Evolutionary conservation across 768 basidiomycete species (phyloP).

Genomic region (Boletus patriciae): DNA sequence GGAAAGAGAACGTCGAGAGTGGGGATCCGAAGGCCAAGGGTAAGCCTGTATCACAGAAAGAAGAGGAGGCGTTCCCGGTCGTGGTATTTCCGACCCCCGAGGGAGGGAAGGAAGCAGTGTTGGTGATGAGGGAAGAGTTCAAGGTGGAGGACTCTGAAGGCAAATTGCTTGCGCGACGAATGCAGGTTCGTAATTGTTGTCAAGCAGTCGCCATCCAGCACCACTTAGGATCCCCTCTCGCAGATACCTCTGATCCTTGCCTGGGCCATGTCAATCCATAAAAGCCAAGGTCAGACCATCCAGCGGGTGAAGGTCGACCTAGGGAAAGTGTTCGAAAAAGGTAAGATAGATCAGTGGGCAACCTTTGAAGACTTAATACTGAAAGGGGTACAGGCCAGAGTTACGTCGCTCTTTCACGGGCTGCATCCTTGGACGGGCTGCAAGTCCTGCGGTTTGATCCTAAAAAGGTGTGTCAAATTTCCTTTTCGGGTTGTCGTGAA

Average conservation of each 20-base stretch:
- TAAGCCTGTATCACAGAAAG: conserved; percentile 35
- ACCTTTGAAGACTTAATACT: neutral
- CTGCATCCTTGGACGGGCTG: conserved; percentile 52
- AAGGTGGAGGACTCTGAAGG: conserved; percentile 54
- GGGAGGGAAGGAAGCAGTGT: conserved; percentile 44
- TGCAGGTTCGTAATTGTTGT: conserved; percentile 35
- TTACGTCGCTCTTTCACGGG: conserved; percentile 52
- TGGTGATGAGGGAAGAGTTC: conserved; percentile 54
- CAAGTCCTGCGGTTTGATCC: conserved; percentile 55
- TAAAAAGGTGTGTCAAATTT: conserved; percentile 41
- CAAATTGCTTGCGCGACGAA: conserved; percentile 45
- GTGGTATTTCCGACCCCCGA: conserved; percentile 47
- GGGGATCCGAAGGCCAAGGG: conserved; percentile 18
- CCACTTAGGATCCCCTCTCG: neutral
- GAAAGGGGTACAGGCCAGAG: conserved; percentile 40
- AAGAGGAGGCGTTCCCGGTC: conserved; percentile 45
- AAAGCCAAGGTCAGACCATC: conserved; percentile 75
- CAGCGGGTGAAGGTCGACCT: conserved; percentile 65
- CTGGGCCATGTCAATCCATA: conserved; percentile 80
- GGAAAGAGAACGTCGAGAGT: conserved; percentile 37
- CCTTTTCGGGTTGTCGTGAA: neutral
- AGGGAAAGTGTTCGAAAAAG: conserved; percentile 62
- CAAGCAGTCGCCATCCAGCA: neutral
- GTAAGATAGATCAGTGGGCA: conserved; percentile 21
- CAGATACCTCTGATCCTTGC: conserved; percentile 74